Evolutionary conservation across 2,329 filamentous ascomycete genomes (phyloP), one percentile per base, ranked within the genome.

Genomic region (Pseudogymnoascus sp.): DNA sequence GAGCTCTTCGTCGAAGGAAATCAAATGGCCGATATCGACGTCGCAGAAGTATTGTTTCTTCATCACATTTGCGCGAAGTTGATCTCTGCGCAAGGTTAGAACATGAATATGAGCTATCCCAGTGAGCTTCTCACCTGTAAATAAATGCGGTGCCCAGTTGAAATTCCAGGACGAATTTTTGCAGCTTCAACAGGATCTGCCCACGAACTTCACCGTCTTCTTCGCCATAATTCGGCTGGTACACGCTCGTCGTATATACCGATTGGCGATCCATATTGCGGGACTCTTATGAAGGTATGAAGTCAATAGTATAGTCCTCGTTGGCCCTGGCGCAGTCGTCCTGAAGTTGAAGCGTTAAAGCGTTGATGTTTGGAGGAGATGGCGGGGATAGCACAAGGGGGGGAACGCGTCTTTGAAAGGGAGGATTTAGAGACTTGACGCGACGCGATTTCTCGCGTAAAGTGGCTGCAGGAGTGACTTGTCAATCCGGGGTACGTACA

Each of bases 11-110:
- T 96, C 95, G 78, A 93, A 97, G 66, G 89, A 95, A 75, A 97
- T 97, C 65, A 99, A 80, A 75, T 99, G 93, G 66, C 90, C 91
- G 70, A 99, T 91, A 75, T 99, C 93, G 73, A 99, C 85, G 75
- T 99, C 93, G 79, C 95, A 97, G 76, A 88, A 97, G 78, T 92
- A 97, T 71, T 93, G 92, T 75, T 96, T 95, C 45, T 96, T 82
- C 1, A 97, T 83, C 6, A 95, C 92, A 78, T 99, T 99, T 74
- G 97, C 92, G 71, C 91, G 86, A 65, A 99, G 85, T 77, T 97
- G 95, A 72, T 97, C 93, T 83, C 95, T 96, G 70, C 14, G 37
- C 1, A 37, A 21, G 39, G 47, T 63, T 37, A 62, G 31, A 40
- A 34, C 39, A 63, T 45, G 26, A 18, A 31, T 57, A 54, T 34